Base-by-base conservation (phyloP, 2,329 filamentous ascomycete species). In the Phaeophleospora eucalypticola region DNA sequence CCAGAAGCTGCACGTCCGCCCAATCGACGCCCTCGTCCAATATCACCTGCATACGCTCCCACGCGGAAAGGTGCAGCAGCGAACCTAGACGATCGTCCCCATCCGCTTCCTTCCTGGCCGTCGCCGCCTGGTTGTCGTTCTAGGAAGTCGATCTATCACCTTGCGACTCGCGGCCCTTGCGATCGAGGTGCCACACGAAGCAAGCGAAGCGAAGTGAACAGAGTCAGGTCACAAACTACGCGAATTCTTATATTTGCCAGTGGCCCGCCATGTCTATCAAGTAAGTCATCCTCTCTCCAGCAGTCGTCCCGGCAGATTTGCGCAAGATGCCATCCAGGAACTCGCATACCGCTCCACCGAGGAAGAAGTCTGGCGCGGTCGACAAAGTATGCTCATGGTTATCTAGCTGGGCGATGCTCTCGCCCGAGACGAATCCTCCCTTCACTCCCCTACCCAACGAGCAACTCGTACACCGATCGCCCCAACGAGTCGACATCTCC, bases 351-450 rank as follows among this genome's bases (percentile, higher is more conserved):
- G n/a, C n/a, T n/a, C n/a, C n/a, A n/a, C n/a, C n/a, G n/a, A n/a
- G n/a, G n/a, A n/a, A n/a, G n/a, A 36, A 38, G 14, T 32, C 39
- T 15, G 20, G n/a, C 34, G 9, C 24, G 45, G 44, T 45, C 42
- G 16, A 7, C 4, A 41, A 17, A 41, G 14, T 21, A 37, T 37
- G 48, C 49, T 52, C 52, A 54, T 35, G 36, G 33, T 17, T 48
- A 41, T 49, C 53, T 66, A 87, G 84, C 67, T 96, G 91, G 91
- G 91, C 96, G 37, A 96, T 96, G 90, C 82, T 95, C 63, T 82
- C 85, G 63, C 65, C 67, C 40, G 72, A 78, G 51, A 82, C 84
- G 49, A 61, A 53, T 10, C 58, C 58, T n/a, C 62, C 63, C 19
- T 93, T 95, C 69, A 84, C 94, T 64, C 87, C 86, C 62, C 80